phyloP scores from a whole-genome alignment of 306 rosid genomes.

The Acacia confusa region DNA sequence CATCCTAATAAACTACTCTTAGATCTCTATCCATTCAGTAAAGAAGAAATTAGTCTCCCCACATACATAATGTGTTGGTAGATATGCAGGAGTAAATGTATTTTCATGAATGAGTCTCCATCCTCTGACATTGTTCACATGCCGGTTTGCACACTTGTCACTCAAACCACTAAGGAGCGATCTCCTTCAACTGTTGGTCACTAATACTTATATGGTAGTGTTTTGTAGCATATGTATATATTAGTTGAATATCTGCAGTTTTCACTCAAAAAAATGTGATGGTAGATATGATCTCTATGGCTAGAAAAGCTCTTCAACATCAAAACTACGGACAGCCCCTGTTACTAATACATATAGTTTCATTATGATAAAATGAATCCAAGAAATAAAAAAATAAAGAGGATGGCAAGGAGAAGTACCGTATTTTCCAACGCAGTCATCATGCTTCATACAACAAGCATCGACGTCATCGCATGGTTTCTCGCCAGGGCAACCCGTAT shows the following conservation, averaged over 20 bases:
- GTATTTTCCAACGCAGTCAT: constrained; percentile 60
- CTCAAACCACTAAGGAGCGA: too few relatives aligned
- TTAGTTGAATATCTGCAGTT: too few relatives aligned
- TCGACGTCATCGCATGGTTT: constrained; percentile 89
- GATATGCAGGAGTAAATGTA: not conserved
- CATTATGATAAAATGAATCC: not conserved
- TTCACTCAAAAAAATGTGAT: not conserved
- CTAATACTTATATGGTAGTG: too few relatives aligned
- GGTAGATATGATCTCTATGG: not conserved
- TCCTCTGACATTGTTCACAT: too few relatives aligned
- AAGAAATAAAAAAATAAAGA: not conserved
- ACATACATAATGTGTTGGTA: not conserved
- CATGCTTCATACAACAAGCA: constrained; percentile 88
- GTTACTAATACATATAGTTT: not conserved
- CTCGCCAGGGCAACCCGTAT: constrained; percentile 85
- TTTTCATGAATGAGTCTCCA: too few relatives aligned
- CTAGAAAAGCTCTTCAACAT: not conserved
- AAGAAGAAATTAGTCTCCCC: not conserved
- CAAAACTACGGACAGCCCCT: not conserved
- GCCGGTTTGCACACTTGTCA: too few relatives aligned
- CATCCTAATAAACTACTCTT: not conserved
- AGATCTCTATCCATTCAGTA: not conserved
- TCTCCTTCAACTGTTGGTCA: too few relatives aligned
- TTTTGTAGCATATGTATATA: too few relatives aligned
- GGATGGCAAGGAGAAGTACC: constrained; percentile 40